Evolutionary conservation across 2,329 filamentous ascomycete species (phyloP).

Genomic region (Talaromyces sp.): DNA sequence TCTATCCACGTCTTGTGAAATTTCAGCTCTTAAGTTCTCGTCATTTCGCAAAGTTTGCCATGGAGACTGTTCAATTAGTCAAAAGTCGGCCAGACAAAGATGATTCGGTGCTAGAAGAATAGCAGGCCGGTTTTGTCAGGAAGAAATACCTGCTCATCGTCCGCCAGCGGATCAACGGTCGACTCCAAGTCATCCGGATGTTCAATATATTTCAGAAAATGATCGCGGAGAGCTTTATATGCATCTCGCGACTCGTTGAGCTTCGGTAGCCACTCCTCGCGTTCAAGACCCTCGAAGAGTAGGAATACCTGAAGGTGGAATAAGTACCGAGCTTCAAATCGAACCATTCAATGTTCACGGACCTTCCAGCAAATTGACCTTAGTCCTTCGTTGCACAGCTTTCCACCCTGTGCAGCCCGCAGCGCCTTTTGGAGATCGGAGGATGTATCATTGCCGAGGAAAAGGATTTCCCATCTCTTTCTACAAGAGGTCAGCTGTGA

Average conservation of each 20-base stretch:
- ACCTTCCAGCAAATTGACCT: slow-evolving; percentile 95
- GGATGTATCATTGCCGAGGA: slow-evolving; percentile 56
- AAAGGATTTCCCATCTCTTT: slow-evolving; percentile 68
- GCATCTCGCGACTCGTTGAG: slow-evolving; percentile 69
- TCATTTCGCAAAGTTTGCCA: slow-evolving; percentile 88
- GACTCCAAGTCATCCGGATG: slow-evolving; percentile 80
- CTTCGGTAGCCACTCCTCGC: slow-evolving; percentile 68
- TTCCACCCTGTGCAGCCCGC: slow-evolving; percentile 60
- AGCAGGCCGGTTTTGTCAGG: neutral
- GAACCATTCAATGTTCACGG: slow-evolving; percentile 15
- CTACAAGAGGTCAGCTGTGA: slow-evolving; percentile 44
- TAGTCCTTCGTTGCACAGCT: slow-evolving; percentile 70
- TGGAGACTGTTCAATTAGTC: slow-evolving; percentile 66
- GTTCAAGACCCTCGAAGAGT: slow-evolving; percentile 69
- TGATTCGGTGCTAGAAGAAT: slow-evolving; percentile 12
- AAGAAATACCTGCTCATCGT: slow-evolving; percentile 68
- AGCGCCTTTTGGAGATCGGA: slow-evolving; percentile 68
- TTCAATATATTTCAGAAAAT: slow-evolving; percentile 79
- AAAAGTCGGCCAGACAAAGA: slow-evolving; percentile 25
- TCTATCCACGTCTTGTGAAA: slow-evolving; percentile 89
- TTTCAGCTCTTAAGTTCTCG: slow-evolving; percentile 81
- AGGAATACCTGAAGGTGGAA: slow-evolving; percentile 67
- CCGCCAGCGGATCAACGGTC: slow-evolving; percentile 79
- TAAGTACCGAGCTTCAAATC: slow-evolving; percentile 23
- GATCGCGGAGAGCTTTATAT: slow-evolving; percentile 72